phyloP scores from a whole-genome alignment of 2,329 filamentous ascomycete species.

The Didymella arachidicola region DNA sequence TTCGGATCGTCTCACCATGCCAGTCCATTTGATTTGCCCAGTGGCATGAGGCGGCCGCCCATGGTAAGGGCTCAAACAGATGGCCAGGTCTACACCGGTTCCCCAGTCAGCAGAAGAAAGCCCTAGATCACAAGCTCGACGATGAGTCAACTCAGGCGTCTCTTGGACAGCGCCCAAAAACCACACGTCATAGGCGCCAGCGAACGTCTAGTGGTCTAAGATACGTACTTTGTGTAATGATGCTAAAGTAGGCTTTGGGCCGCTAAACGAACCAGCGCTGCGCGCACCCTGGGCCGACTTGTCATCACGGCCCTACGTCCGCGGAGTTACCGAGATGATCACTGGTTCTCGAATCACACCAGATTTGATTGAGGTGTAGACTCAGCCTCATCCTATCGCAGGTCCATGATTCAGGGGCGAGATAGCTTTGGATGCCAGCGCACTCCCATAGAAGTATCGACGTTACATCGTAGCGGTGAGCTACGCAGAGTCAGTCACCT shows the following conservation, averaged over 20 bases:
- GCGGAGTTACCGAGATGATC: not conserved
- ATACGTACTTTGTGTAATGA: conserved; percentile 3
- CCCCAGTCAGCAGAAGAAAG: conserved; percentile 36
- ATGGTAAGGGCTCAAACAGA: conserved; percentile 30
- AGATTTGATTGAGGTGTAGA: not conserved
- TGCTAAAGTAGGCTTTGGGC: no score
- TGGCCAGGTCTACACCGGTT: conserved; percentile 32
- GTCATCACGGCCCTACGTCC: not conserved
- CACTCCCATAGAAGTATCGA: not conserved
- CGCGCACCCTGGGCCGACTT: not conserved
- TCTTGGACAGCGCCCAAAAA: not conserved
- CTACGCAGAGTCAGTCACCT: not conserved
- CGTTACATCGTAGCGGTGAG: conserved; percentile 1
- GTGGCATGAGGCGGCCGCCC: conserved; percentile 28
- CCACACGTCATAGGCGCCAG: not conserved
- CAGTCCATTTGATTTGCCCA: conserved; percentile 47
- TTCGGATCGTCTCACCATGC: conserved; percentile 35
- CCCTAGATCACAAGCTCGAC: not conserved
- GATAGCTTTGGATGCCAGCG: not conserved
- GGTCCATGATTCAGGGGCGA: not conserved
- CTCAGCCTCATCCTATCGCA: not conserved
- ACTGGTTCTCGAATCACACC: not conserved
- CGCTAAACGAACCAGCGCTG: not conserved
- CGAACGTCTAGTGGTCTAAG: not conserved
- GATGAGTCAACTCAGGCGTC: not conserved